Evolutionary conservation across 768 basidiomycete species (phyloP), one percentile per base, ranked within the genome.

Genomic region (Calocera viscosa): DNA sequence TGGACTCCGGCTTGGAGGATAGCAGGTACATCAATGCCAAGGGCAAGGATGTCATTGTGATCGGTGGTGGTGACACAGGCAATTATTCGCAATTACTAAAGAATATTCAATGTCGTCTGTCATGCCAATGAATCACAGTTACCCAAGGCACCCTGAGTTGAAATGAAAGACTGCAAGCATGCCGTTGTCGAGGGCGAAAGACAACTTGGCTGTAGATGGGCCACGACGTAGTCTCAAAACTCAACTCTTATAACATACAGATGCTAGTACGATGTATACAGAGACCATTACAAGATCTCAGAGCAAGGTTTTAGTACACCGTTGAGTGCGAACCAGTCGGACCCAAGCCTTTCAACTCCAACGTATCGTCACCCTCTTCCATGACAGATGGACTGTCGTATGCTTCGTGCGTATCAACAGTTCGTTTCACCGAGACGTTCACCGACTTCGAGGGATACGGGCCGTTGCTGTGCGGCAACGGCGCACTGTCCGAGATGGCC

Each of bases 21-120:
- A 82, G 81, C 30, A 78, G 79, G 28, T 97, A 92, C 78, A 91
- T 98, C 76, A 87, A 81, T 70, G 93, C 94, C 24, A 88, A 84
- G 76, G 96, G 90, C 77, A 94, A 94, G 76, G 90, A 98, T 74
- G 95, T 99, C 69, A 90, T 95, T 69, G 94, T 96, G 73, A 94
- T 96, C 69, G 93, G 95, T 68, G 94, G 95, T 65, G 95, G 95
- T 74, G 94, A 96, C 76, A 96, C 93, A 2, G 94, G 94, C 17
- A 94, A 47, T 47, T 47, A 24, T 60, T 60, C 14, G 26, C 53
- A 26, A 11, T 26, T 26, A 19, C 53, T 28, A 47, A 47, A 47
- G 19, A 47, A 47, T 47, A 19, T 47, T 19, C 43, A 28, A 11
- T 60, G 16, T 28, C 19, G 24, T 60, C 30, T 16, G 5, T 32